A percentile compares a stretch with the other conserved stretches of the same genome.
phyloP scores from a whole-genome alignment of 2,329 filamentous ascomycete species.

The Epichloe coenophiala region DNA sequence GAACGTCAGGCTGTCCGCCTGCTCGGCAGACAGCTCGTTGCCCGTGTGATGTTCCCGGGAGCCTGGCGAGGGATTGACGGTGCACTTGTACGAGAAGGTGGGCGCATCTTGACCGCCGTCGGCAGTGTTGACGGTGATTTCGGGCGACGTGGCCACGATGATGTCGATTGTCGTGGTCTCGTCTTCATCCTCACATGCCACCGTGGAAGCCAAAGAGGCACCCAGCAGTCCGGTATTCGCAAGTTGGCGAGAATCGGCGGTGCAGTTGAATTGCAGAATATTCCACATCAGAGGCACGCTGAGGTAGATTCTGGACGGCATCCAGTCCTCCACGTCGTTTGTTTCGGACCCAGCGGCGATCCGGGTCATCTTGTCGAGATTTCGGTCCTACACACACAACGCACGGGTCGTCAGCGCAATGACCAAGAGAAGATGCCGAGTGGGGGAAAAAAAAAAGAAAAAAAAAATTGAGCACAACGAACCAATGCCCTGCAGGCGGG shows the following conservation, averaged over 20 bases:
- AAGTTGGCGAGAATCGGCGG: constrained; percentile 21
- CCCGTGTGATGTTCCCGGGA: constrained; percentile 11
- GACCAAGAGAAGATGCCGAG: no score
- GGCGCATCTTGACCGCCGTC: constrained; percentile 37
- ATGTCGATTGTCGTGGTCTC: constrained; percentile 31
- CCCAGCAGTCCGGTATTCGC: constrained; percentile 27
- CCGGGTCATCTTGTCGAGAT: constrained; percentile 32
- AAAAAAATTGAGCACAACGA: constrained; percentile 8
- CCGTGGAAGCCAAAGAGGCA: constrained; percentile 23
- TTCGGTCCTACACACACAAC: constrained; percentile 25
- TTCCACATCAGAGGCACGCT: constrained; percentile 41
- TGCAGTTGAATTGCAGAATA: constrained; percentile 33
- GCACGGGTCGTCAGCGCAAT: constrained; percentile 6
- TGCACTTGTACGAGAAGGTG: constrained; percentile 22
- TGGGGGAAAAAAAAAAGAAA: fast-evolving
- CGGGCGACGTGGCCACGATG: constrained; percentile 36
- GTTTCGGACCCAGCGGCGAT: constrained; percentile 35
- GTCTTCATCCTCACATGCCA: constrained; percentile 17
- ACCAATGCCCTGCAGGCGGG: constrained; percentile 32
- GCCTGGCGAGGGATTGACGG: constrained; percentile 10
- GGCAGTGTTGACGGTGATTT: constrained; percentile 36
- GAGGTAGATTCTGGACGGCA: constrained; percentile 37
- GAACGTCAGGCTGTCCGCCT: constrained; percentile 23
- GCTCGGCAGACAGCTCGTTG: constrained; percentile 19
- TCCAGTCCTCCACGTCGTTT: constrained; percentile 34